phyloP scores from a whole-genome alignment of 345 rosid species.

The Pistacia integerrima region DNA sequence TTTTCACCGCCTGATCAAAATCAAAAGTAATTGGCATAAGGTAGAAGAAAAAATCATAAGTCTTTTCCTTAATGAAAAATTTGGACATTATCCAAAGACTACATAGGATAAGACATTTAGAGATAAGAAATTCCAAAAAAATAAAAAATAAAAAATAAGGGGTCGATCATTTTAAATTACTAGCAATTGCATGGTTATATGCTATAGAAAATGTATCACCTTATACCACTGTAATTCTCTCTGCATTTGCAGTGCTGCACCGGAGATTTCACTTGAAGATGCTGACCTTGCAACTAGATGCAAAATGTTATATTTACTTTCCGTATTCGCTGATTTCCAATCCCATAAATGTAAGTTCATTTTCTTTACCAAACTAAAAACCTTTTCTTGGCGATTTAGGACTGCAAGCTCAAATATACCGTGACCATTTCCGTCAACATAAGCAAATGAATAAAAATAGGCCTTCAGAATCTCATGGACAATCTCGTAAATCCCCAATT shows the following conservation, averaged over 20 bases:
- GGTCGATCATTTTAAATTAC: too few species aligned
- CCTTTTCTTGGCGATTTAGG: background rate
- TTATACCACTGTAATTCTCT: conserved; percentile 7
- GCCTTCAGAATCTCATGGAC: background rate
- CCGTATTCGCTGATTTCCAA: too few species aligned
- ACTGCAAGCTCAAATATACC: background rate
- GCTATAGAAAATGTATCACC: background rate
- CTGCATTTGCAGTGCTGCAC: conserved; percentile 30
- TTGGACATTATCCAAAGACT: too few species aligned
- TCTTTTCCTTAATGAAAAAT: too few species aligned
- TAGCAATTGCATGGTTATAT: too few species aligned
- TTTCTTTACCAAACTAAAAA: background rate
- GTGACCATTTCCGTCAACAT: background rate
- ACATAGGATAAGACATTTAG: too few species aligned
- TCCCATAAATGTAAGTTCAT: background rate
- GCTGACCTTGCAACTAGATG: conserved; percentile 9
- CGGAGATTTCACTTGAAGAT: conserved; percentile 15
- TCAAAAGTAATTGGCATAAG: too few species aligned
- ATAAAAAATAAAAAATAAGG: too few species aligned
- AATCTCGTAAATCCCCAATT: background rate
- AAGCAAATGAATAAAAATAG: background rate
- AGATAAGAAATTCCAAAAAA: too few species aligned
- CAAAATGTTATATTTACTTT: background rate
- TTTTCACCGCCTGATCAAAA: background rate
- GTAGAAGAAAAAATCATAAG: too few species aligned